Conservation (phyloP, 106 monocot species). For the Allium sativum region DNA sequence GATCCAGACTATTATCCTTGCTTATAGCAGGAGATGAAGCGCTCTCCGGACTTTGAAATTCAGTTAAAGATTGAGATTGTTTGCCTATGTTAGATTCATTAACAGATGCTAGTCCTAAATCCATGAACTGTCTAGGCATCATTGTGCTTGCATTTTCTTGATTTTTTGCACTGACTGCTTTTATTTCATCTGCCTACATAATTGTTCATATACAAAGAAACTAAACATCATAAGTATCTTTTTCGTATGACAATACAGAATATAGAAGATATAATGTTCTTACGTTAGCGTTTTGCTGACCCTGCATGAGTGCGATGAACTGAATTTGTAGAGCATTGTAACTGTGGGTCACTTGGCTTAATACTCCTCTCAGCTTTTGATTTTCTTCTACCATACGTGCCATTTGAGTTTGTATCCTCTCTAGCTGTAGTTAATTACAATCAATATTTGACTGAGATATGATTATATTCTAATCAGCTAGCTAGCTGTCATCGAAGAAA, state of each 20-base stretch:
- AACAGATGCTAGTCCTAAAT: slow-evolving; percentile 21
- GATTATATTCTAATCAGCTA: not conserved
- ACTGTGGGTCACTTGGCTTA: slow-evolving; percentile 46
- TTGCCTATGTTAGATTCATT: slow-evolving; percentile 15
- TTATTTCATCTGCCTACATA: slow-evolving; percentile 3
- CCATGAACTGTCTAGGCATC: slow-evolving; percentile 76
- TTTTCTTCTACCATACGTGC: slow-evolving; percentile 67
- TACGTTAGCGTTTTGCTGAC: slow-evolving; percentile 2
- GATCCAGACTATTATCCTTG: slow-evolving; percentile 21
- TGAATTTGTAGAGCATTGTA: slow-evolving; percentile 67
- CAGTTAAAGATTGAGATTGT: slow-evolving; percentile 53
- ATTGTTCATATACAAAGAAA: not conserved
- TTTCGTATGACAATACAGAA: not conserved
- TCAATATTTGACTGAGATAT: not conserved
- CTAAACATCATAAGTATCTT: too few species aligned
- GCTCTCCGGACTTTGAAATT: slow-evolving; percentile 11
- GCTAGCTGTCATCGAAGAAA: not conserved
- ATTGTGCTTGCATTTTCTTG: slow-evolving; percentile 9
- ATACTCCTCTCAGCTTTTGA: slow-evolving; percentile 38
- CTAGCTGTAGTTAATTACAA: not conserved
- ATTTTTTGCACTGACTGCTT: not conserved
- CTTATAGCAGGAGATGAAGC: slow-evolving; percentile 21
- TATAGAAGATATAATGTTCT: not conserved
- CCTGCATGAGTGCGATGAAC: slow-evolving; percentile 41
- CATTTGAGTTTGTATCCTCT: slow-evolving; percentile 25